These are phyloP conservation scores for Nannochloris sp. DNA, from an alignment of 139 green algal species.

Conservation along the genomic window DNA sequence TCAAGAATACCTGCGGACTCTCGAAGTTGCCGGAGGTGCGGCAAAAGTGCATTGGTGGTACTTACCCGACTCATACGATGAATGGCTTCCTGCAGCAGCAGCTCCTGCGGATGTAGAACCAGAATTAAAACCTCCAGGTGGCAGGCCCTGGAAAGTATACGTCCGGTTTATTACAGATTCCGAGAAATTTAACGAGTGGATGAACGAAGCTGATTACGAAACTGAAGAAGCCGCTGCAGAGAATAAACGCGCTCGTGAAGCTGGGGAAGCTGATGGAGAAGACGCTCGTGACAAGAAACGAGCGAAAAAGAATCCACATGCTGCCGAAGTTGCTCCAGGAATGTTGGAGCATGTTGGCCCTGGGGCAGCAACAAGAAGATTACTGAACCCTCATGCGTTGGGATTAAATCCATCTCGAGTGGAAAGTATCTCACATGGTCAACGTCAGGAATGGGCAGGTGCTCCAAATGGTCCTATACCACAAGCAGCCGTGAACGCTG, in stretches of 20 bases:
- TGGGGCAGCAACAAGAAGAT: conserved; percentile 16
- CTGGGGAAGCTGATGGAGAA: background rate
- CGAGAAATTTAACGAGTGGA: conserved; percentile 89
- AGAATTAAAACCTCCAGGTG: background rate
- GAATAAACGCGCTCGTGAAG: conserved; percentile 22
- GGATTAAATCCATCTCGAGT: conserved; percentile 13
- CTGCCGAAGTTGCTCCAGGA: conserved; percentile 13
- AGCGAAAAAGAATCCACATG: conserved; percentile 6
- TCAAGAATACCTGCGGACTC: conserved; percentile 55
- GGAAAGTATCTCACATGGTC: conserved; percentile 35
- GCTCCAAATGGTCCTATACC: background rate
- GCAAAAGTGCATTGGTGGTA: conserved; percentile 78
- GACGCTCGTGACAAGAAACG: conserved; percentile 12
- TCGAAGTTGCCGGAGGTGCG: conserved; percentile 43
- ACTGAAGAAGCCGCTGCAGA: conserved; percentile 40
- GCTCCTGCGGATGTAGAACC: conserved; percentile 42
- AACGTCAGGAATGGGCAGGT: conserved; percentile 1
- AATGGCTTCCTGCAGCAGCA: conserved; percentile 47
- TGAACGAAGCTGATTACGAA: conserved; percentile 81
- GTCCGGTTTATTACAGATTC: conserved; percentile 69
- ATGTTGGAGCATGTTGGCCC: conserved; percentile 2
- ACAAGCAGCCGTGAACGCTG: background rate
- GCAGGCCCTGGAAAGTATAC: conserved; percentile 47
- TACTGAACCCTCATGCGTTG: conserved; percentile 27
- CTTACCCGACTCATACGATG: conserved; percentile 74